Evolutionary conservation across 768 basidiomycete genomes (phyloP).

Genomic region (Lactarius indigo): DNA sequence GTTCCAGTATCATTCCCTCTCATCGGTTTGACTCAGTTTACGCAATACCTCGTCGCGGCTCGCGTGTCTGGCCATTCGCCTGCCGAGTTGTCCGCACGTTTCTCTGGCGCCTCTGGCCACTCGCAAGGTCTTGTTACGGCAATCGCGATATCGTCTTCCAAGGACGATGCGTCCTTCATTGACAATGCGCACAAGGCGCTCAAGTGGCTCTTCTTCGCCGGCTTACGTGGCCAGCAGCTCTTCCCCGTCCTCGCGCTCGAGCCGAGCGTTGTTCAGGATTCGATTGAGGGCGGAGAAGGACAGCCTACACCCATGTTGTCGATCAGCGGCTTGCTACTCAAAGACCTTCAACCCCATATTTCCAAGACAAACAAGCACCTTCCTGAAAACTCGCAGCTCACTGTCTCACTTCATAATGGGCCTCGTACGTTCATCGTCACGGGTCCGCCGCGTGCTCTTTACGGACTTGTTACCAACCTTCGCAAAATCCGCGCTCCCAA

Average conservation of each 20-base stretch:
- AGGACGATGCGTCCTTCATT: constrained; percentile 68
- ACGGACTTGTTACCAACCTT: constrained; percentile 87
- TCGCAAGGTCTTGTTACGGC: constrained; percentile 97
- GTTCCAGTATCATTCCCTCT: constrained; percentile 93
- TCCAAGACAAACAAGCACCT: constrained; percentile 86
- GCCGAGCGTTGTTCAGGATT: constrained; percentile 81
- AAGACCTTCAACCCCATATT: constrained; percentile 78
- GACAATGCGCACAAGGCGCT: constrained; percentile 79
- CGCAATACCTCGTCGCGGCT: constrained; percentile 84
- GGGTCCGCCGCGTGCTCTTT: constrained; percentile 86
- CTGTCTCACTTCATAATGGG: constrained; percentile 91
- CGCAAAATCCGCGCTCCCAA: constrained; percentile 85
- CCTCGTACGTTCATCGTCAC: constrained; percentile 89
- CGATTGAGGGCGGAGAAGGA: constrained; percentile 91
- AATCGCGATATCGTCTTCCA: constrained; percentile 80
- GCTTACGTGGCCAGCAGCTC: constrained; percentile 87
- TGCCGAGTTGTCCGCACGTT: constrained; percentile 68
- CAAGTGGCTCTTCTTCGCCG: constrained; percentile 90
- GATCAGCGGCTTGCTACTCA: constrained; percentile 74
- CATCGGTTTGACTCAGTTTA: constrained; percentile 93
- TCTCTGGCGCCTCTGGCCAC: constrained; percentile 92
- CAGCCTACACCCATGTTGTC: constrained; percentile 91
- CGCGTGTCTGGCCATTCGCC: constrained; percentile 73
- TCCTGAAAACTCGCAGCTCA: constrained; percentile 69
- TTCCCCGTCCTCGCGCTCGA: constrained; percentile 93